Evolutionary conservation across 768 basidiomycete genomes (phyloP).

Genomic region (Kwoniella pini): DNA sequence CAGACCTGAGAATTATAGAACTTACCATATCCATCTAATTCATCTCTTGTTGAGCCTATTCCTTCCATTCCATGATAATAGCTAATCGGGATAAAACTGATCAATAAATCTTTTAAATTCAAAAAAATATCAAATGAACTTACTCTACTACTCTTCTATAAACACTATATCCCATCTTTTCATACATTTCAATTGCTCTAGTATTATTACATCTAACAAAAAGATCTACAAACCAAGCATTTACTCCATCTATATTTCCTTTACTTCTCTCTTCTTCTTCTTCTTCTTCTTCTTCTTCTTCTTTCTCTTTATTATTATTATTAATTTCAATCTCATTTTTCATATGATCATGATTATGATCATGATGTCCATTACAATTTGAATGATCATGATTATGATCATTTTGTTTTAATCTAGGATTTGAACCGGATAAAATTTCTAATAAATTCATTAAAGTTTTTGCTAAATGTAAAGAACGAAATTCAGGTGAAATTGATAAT

Average conservation of each 20-base stretch:
- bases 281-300: background rate
- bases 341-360: background rate
- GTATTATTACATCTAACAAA: slow-evolving; percentile 87
- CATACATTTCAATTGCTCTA: slow-evolving; percentile 87
- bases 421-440: slow-evolving; percentile 63
- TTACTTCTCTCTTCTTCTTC: background rate
- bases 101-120: background rate
- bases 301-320: background rate
- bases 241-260: slow-evolving; percentile 27
- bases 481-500: slow-evolving; percentile 89
- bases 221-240: slow-evolving; percentile 87
- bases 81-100: slow-evolving; percentile 6
- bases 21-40: slow-evolving; percentile 47
- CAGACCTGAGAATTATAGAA: background rate
- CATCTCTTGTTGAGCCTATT: slow-evolving; percentile 42
- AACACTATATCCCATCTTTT: slow-evolving; percentile 88
- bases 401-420: slow-evolving; percentile 3
- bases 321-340: too few species aligned
- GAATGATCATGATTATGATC: slow-evolving; percentile 3
- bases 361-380: background rate
- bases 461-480: slow-evolving; percentile 82
- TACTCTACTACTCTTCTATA: slow-evolving; percentile 88
- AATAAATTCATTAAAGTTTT: slow-evolving; percentile 82
- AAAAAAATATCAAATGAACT: slow-evolving; percentile 60
- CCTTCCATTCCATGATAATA: slow-evolving; percentile 53